These are phyloP conservation scores for Phytophthora cryptogea DNA, from an alignment of 352 stramenopile species.

Conservation along the genomic window DNA sequence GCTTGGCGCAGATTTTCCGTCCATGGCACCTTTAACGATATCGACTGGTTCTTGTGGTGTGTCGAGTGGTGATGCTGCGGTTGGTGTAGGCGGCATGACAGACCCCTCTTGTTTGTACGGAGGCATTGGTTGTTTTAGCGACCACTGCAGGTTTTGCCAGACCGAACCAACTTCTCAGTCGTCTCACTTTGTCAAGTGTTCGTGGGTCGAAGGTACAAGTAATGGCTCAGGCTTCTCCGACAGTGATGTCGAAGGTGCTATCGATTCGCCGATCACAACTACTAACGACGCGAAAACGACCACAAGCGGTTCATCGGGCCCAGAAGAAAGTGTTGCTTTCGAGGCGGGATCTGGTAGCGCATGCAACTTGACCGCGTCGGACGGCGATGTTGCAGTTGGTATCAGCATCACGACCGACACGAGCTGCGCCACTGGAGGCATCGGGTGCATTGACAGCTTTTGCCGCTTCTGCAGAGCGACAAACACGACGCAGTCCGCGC, in stretches of 20 bases:
- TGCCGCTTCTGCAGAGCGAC: constrained; percentile 40
- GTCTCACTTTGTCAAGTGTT: constrained; percentile 20
- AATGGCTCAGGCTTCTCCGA: neutral
- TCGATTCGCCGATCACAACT: neutral
- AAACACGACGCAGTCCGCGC: constrained; percentile 15
- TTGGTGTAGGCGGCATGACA: constrained; percentile 34
- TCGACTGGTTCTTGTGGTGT: constrained; percentile 18
- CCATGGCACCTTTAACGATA: constrained; percentile 22
- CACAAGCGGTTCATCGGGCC: neutral
- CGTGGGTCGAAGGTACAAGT: constrained; percentile 9
- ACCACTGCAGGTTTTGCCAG: constrained; percentile 31
- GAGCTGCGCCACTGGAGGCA: constrained; percentile 26
- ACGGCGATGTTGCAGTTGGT: constrained; percentile 35
- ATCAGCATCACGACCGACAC: constrained; percentile 30
- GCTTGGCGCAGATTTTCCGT: constrained; percentile 12
- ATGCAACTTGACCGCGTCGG: constrained; percentile 28
- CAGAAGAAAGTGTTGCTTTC: neutral
- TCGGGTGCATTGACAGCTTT: constrained; percentile 36
- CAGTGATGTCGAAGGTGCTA: neutral
- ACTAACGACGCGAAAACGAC: neutral
- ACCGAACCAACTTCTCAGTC: constrained; percentile 19
- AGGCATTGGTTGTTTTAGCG: constrained; percentile 42
- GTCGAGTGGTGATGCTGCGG: constrained; percentile 33
- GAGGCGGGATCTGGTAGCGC: neutral
- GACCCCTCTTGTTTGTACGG: constrained; percentile 40